Conservation (phyloP, 148 eudicot genomes). For the Rhododendron kiyosumense region DNA sequence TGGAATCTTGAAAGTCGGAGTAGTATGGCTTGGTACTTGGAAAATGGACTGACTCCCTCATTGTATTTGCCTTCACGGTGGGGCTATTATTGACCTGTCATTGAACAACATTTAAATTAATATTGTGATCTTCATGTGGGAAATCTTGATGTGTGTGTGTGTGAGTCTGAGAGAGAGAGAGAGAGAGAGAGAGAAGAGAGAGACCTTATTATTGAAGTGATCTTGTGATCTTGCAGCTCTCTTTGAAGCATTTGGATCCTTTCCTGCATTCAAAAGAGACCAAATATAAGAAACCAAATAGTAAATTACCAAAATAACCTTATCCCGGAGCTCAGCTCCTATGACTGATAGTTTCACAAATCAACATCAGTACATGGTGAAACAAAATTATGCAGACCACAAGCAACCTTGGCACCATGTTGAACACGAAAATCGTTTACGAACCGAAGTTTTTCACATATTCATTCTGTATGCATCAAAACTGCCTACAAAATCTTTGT, state of each 20-base stretch:
- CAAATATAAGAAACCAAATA: not conserved
- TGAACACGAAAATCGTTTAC: not conserved
- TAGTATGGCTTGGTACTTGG: not conserved
- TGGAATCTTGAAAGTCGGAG: slow-evolving; percentile 4
- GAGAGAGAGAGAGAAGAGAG: slow-evolving; percentile 1
- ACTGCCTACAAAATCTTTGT: not conserved
- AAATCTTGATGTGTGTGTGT: not conserved
- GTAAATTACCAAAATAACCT: not conserved
- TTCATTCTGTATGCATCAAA: not conserved
- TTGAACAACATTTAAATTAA: not conserved
- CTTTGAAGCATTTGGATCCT: slow-evolving; percentile 3
- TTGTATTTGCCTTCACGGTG: slow-evolving; percentile 1
- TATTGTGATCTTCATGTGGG: not conserved
- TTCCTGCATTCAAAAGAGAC: slow-evolving; percentile 10
- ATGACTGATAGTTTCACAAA: not conserved
- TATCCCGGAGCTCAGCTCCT: not conserved
- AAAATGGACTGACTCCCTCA: not conserved
- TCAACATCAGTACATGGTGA: not conserved
- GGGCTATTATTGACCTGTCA: not conserved
- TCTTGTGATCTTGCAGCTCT: slow-evolving; percentile 6
- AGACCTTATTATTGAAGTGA: slow-evolving; percentile 16
- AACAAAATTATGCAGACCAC: not conserved
- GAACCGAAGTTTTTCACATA: not conserved
- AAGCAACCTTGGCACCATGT: not conserved
- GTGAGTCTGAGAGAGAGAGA: not conserved